Evolutionary conservation across 306 rosid species (phyloP).

Genomic region (Gynostemma pentaphyllum): DNA sequence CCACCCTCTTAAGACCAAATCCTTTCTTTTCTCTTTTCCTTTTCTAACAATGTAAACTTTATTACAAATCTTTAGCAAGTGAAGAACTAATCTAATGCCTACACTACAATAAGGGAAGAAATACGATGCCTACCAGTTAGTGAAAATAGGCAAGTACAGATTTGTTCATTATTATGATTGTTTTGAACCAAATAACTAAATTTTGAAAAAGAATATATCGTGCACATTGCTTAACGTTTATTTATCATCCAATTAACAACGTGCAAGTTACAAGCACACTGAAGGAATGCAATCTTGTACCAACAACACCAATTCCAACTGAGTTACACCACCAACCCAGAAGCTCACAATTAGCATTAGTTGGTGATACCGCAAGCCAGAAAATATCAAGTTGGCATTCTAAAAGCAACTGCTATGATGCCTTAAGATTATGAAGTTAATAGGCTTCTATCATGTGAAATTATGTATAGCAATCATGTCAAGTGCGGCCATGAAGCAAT

Average conservation of each 20-base stretch:
- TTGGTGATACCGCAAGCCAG: background rate
- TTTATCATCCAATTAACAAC: no score
- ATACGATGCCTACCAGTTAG: no score
- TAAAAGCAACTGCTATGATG: background rate
- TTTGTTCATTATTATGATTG: no score
- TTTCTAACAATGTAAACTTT: no score
- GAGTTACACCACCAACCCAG: background rate
- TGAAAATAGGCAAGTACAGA: no score
- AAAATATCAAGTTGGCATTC: background rate
- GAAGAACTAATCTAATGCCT: no score
- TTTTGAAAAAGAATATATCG: background rate
- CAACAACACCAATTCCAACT: background rate
- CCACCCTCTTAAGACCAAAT: no score
- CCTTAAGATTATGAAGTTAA: background rate
- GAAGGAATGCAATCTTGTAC: background rate
- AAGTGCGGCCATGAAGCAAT: background rate
- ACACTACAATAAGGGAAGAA: no score
- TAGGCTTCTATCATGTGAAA: background rate
- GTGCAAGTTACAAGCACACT: background rate
- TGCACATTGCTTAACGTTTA: background rate
- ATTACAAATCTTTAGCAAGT: no score
- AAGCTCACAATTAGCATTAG: background rate
- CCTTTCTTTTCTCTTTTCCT: no score
- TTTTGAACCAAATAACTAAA: no score
- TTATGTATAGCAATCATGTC: no score